These are phyloP conservation scores for Daldinia eschscholtzii DNA, from an alignment of 2,329 filamentous ascomycete species.

Conservation along the genomic window DNA sequence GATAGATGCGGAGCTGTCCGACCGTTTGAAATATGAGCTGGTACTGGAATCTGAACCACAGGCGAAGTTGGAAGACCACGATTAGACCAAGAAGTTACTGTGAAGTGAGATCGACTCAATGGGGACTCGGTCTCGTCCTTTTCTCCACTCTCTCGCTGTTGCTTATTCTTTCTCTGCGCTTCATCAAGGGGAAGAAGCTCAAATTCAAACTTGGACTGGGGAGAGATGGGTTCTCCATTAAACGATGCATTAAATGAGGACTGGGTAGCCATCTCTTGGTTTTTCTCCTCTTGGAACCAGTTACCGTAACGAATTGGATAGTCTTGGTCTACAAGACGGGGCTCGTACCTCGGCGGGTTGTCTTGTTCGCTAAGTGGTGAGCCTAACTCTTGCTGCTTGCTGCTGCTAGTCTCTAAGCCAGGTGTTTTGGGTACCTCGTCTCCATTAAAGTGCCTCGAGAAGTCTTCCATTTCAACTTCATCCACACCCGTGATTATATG, in stretches of 20 bases:
- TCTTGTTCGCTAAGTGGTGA: slow-evolving; percentile 11
- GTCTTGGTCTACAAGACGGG: slow-evolving; percentile 28
- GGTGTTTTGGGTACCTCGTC: background rate
- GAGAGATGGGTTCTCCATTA: slow-evolving; percentile 32
- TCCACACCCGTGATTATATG: background rate
- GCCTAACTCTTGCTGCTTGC: background rate
- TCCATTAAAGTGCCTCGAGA: background rate
- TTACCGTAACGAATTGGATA: slow-evolving; percentile 21
- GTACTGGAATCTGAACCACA: slow-evolving; percentile 27
- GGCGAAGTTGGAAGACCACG: slow-evolving; percentile 3
- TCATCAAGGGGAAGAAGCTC: slow-evolving; percentile 48
- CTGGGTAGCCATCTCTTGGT: slow-evolving; percentile 15
- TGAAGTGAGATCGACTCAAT: slow-evolving; percentile 31
- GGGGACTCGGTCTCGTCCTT: slow-evolving; percentile 46
- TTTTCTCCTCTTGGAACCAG: slow-evolving; percentile 12
- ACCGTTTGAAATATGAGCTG: slow-evolving; percentile 17
- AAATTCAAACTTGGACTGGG: slow-evolving; percentile 47
- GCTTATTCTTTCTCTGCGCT: slow-evolving; percentile 45
- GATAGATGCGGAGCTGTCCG: slow-evolving; percentile 28
- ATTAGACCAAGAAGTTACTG: slow-evolving; percentile 28
- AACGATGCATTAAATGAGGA: slow-evolving; percentile 20
- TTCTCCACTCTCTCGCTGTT: slow-evolving; percentile 46
- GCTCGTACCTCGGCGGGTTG: slow-evolving; percentile 1
- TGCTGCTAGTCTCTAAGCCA: background rate
- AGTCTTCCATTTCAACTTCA: background rate